These are phyloP conservation scores for Sporothrix brasiliensis DNA, from an alignment of 2,329 filamentous ascomycete genomes.

Conservation along the genomic window DNA sequence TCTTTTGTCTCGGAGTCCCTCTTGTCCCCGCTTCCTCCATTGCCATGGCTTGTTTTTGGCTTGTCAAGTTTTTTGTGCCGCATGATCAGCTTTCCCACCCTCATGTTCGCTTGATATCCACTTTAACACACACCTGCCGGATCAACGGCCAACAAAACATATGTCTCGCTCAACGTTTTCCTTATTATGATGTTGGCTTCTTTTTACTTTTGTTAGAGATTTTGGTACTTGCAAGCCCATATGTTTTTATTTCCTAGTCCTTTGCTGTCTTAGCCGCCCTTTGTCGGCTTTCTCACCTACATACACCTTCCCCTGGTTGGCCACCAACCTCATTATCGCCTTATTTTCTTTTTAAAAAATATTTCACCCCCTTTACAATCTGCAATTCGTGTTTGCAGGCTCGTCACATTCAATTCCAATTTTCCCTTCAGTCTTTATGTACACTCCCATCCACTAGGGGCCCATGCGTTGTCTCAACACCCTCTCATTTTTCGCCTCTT, in stretches of 20 bases:
- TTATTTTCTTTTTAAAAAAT: neutral
- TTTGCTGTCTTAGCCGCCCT: neutral
- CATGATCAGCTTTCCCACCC: slow-evolving; percentile 20
- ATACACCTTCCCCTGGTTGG: neutral
- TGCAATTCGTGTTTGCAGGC: neutral
- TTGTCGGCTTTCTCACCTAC: neutral
- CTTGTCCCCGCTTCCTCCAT: neutral
- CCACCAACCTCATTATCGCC: neutral
- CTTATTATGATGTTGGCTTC: neutral
- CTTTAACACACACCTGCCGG: neutral
- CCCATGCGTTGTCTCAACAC: slow-evolving; percentile 28
- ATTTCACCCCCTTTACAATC: neutral
- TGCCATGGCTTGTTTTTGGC: slow-evolving; percentile 28
- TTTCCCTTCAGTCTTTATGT: slow-evolving; percentile 27
- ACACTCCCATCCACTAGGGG: slow-evolving; percentile 27
- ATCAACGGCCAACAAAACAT: slow-evolving; percentile 6
- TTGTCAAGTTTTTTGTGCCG: slow-evolving; percentile 18
- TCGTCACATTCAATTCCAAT: neutral
- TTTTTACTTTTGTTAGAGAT: neutral
- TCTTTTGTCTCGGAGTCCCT: neutral
- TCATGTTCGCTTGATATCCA: slow-evolving; percentile 10
- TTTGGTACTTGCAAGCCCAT: neutral
- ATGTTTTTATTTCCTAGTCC: neutral
- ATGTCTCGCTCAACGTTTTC: neutral
- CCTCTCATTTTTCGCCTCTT: slow-evolving; percentile 23